Percentiles rank a stretch among this genome's conserved stretches.
Conservation (phyloP, 2,329 filamentous ascomycete genomes). For the Pseudofabraea citricarpa region DNA sequence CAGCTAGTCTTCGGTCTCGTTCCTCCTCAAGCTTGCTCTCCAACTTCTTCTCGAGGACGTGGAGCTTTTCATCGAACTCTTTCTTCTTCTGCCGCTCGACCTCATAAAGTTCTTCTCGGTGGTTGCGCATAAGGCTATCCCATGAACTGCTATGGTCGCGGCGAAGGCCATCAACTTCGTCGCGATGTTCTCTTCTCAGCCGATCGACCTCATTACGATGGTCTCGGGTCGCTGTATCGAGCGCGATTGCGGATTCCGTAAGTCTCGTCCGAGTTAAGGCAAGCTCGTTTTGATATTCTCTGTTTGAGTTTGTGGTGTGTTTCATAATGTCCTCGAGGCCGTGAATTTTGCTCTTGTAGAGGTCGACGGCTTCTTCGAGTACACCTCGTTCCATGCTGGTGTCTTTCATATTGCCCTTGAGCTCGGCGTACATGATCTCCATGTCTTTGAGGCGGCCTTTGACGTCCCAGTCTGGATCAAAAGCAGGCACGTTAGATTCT, state of each 20-base stretch:
- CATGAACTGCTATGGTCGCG: slow-evolving; percentile 47
- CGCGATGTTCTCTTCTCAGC: slow-evolving; percentile 45
- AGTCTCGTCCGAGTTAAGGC: slow-evolving; percentile 51
- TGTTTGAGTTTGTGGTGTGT: no score
- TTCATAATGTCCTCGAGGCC: no score
- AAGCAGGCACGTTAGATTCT: slow-evolving; percentile 63
- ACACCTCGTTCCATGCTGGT: slow-evolving; percentile 63
- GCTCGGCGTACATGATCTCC: slow-evolving; percentile 65
- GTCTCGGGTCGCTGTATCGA: slow-evolving; percentile 42
- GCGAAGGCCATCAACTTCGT: slow-evolving; percentile 50
- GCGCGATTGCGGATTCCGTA: slow-evolving; percentile 41
- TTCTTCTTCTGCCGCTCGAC: slow-evolving; percentile 57
- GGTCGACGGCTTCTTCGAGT: slow-evolving; percentile 68
- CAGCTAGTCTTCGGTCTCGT: slow-evolving; percentile 49
- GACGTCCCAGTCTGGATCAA: slow-evolving; percentile 74
- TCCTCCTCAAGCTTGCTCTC: slow-evolving; percentile 61
- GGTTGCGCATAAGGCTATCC: slow-evolving; percentile 52
- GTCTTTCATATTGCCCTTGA: slow-evolving; percentile 69
- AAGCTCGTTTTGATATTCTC: slow-evolving; percentile 61
- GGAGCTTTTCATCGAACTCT: slow-evolving; percentile 24
- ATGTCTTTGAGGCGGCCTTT: slow-evolving; percentile 72
- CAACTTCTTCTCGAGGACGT: slow-evolving; percentile 25
- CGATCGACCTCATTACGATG: slow-evolving; percentile 52
- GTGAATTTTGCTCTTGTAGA: slow-evolving; percentile 72
- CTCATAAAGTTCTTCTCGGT: slow-evolving; percentile 64